phyloP scores from a whole-genome alignment of 306 rosid genomes.

The Glycine soja region DNA sequence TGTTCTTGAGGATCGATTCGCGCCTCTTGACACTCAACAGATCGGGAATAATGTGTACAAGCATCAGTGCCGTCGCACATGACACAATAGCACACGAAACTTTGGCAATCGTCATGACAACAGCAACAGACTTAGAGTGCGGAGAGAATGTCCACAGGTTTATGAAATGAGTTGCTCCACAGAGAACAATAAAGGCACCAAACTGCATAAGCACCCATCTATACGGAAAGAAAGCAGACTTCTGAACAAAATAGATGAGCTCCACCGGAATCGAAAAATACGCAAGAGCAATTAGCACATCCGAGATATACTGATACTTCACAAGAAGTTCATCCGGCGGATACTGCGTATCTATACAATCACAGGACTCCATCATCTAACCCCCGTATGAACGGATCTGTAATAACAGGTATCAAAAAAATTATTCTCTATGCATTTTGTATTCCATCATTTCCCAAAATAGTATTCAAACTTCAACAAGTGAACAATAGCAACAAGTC shows the following conservation, averaged over 20 bases:
- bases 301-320: slow-evolving; percentile 93
- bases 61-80: slow-evolving; percentile 92
- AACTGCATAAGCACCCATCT: slow-evolving; percentile 99
- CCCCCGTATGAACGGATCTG: slow-evolving; percentile 53
- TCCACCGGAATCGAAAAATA: slow-evolving; percentile 96
- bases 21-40: slow-evolving; percentile 87
- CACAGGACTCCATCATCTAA: slow-evolving; percentile 78
- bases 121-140: slow-evolving; percentile 81
- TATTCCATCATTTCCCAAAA: background rate
- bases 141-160: slow-evolving; percentile 85
- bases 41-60: slow-evolving; percentile 93
- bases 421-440: background rate
- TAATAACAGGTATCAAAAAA: slow-evolving; percentile 18
- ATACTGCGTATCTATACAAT: slow-evolving; percentile 82
- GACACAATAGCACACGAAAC: slow-evolving; percentile 87
- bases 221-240: slow-evolving; percentile 88
- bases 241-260: slow-evolving; percentile 90
- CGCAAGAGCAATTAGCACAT: slow-evolving; percentile 81
- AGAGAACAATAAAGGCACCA: slow-evolving; percentile 94
- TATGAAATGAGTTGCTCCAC: slow-evolving; percentile 95
- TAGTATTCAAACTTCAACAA: slow-evolving; percentile 9
- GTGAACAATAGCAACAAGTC: background rate
- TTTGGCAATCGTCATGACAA: slow-evolving; percentile 82
- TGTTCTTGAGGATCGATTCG: slow-evolving; percentile 73
- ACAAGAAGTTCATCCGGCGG: slow-evolving; percentile 91